Percentiles rank a stretch among this genome's conserved stretches.
phyloP scores from a whole-genome alignment of 352 stramenopile species.

The Bremia lactucae region DNA sequence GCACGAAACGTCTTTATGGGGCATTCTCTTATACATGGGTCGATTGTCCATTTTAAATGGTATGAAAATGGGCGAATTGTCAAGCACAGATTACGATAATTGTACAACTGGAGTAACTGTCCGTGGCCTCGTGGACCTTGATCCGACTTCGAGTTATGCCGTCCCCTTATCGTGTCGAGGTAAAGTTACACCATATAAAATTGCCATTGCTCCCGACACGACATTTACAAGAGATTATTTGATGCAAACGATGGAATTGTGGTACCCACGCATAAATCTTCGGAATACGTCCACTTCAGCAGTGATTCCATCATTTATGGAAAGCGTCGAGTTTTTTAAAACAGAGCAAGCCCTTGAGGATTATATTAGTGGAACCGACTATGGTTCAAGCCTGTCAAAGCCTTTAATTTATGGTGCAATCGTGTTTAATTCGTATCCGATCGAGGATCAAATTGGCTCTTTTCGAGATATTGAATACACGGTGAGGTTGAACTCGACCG shows the following conservation, averaged over 20 bases:
- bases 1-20: conserved; percentile 43
- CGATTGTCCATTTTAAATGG: conserved; percentile 26
- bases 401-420: conserved; percentile 55
- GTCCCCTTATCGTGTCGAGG: conserved; percentile 27
- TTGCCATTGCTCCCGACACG: conserved; percentile 47
- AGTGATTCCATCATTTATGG: conserved; percentile 36
- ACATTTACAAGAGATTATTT: conserved; percentile 57
- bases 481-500: conserved; percentile 37
- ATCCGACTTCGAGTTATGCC: conserved; percentile 22
- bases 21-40: conserved; percentile 41
- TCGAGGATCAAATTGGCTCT: conserved; percentile 17
- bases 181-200: conserved; percentile 46
- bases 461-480: conserved; percentile 38
- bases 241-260: conserved; percentile 46
- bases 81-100: conserved; percentile 11
- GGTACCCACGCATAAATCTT: conserved; percentile 32
- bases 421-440: conserved; percentile 42
- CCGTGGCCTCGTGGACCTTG: conserved; percentile 21
- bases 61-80: conserved; percentile 34
- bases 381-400: conserved; percentile 33
- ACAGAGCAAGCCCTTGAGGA: conserved; percentile 30
- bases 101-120: conserved; percentile 23
- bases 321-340: conserved; percentile 56
- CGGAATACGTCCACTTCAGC: conserved; percentile 14
- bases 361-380: conserved; percentile 39